Evolutionary conservation across 139 green algal species (phyloP).

Genomic region (Closterium sp.): DNA sequence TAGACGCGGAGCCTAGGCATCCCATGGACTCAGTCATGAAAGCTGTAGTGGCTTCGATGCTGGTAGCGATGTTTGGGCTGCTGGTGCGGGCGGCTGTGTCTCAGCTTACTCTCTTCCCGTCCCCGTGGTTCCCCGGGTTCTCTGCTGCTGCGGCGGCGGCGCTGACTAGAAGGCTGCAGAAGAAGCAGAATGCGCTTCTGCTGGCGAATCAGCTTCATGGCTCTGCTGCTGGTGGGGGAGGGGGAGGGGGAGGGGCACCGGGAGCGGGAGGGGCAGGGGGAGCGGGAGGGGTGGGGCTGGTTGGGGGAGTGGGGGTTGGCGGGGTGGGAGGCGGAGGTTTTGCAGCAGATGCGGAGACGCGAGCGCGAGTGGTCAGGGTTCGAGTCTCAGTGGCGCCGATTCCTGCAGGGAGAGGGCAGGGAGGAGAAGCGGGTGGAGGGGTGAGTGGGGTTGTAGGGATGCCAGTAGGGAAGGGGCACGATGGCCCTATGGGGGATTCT

Average conservation of each 20-base stretch:
- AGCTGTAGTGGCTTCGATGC: conserved; percentile 1
- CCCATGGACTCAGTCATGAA: background rate
- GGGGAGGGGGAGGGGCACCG: background rate
- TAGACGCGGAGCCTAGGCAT: background rate
- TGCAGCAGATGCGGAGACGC: background rate
- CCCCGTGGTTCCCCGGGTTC: background rate
- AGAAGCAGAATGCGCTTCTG: background rate
- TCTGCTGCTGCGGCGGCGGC: background rate
- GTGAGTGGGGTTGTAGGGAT: background rate
- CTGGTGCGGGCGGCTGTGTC: background rate
- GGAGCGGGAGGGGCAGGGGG: background rate
- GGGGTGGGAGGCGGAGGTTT: background rate
- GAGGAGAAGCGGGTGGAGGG: background rate
- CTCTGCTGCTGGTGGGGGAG: background rate
- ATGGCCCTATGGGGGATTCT: background rate
- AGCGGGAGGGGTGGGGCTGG: background rate
- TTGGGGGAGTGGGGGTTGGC: background rate
- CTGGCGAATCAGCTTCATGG: background rate
- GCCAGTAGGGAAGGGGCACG: background rate
- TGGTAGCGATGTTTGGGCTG: conserved; percentile 2
- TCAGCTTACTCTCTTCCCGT: background rate
- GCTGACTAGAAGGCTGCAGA: background rate
- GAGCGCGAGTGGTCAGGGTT: background rate
- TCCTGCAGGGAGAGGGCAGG: background rate
- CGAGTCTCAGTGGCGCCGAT: background rate